phyloP scores from a whole-genome alignment of 305 asterid species.

The Fraxinus velutina region DNA sequence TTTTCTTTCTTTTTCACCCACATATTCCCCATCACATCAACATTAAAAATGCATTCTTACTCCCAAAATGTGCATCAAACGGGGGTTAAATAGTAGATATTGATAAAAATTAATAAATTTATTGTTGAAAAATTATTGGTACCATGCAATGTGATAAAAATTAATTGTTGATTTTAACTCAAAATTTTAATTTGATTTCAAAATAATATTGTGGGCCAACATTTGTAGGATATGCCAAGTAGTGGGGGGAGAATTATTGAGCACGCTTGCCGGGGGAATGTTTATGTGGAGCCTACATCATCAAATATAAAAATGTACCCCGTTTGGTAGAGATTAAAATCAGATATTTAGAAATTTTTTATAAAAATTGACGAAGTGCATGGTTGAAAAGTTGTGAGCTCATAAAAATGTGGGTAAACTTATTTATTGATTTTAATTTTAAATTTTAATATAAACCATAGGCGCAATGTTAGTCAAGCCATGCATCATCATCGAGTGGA shows the following conservation, averaged over 20 bases:
- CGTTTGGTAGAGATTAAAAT: too few species aligned
- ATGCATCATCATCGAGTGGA: not conserved
- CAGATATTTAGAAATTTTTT: too few species aligned
- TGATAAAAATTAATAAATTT: not conserved
- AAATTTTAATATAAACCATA: too few species aligned
- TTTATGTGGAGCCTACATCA: not conserved
- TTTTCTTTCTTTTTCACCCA: too few species aligned
- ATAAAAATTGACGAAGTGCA: too few species aligned
- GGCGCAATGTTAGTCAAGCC: not conserved
- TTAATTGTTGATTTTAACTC: not conserved
- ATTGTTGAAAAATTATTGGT: not conserved
- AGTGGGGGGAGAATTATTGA: conserved; percentile 24
- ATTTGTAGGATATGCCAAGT: conserved; percentile 13
- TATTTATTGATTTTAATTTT: too few species aligned
- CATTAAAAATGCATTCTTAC: too few species aligned
- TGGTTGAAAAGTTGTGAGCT: too few species aligned
- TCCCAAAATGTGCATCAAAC: too few species aligned
- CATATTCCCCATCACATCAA: too few species aligned
- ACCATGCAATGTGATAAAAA: not conserved
- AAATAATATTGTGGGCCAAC: conserved; percentile 11
- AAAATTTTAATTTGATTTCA: not conserved
- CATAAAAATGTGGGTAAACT: too few species aligned
- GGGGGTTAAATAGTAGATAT: not conserved
- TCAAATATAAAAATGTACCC: not conserved
- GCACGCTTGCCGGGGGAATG: conserved; percentile 46